These are phyloP conservation scores for Mycena capillaripes DNA, from an alignment of 768 basidiomycete genomes.

Conservation along the genomic window DNA sequence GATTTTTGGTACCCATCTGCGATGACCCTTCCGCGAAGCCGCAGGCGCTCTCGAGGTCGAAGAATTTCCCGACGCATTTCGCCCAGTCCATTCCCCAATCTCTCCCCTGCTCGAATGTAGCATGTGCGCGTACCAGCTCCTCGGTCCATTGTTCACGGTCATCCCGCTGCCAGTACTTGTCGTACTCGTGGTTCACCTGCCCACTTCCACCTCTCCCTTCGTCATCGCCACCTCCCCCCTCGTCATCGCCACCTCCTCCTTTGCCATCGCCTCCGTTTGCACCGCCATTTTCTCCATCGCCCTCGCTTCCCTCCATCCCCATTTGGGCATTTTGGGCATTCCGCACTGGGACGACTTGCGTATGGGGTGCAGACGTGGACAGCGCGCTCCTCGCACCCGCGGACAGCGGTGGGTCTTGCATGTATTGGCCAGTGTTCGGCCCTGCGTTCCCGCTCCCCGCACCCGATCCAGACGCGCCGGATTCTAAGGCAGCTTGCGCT, in stretches of 20 bases:
- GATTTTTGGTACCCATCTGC: not conserved
- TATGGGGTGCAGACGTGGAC: too few relatives aligned
- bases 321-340: too few relatives aligned
- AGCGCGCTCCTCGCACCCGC: too few relatives aligned
- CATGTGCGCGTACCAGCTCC: not conserved
- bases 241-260: not conserved
- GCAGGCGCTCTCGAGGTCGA: not conserved
- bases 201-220: not conserved
- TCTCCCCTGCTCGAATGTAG: not conserved
- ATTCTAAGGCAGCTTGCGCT: not conserved
- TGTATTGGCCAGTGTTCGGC: too few relatives aligned
- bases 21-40: not conserved
- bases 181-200: not conserved
- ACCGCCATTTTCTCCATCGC: not conserved
- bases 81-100: not conserved
- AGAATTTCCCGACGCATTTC: not conserved
- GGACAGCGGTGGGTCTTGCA: too few relatives aligned
- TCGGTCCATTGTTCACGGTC: conserved; percentile 1
- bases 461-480: not conserved
- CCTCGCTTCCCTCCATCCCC: not conserved
- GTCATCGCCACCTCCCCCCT: not conserved
- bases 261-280: not conserved
- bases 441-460: too few relatives aligned
- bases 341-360: too few relatives aligned
- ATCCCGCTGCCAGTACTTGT: not conserved